Percentiles rank a stretch among this genome's conserved stretches.
phyloP scores from a whole-genome alignment of 2,329 filamentous ascomycete genomes.

The Fusarium goolgardi region DNA sequence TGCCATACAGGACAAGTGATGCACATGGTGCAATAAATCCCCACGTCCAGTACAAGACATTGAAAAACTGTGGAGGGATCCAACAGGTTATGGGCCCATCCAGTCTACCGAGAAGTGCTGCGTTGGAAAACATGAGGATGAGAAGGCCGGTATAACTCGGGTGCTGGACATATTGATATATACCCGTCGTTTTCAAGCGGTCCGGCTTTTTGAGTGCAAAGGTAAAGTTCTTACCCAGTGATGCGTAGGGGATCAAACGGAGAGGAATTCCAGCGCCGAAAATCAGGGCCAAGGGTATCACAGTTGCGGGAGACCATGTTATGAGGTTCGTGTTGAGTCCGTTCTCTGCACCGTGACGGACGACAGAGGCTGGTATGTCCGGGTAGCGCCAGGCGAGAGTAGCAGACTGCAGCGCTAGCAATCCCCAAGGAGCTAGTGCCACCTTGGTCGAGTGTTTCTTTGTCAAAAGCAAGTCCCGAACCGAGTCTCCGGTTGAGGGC shows the following conservation, averaged over 20 bases:
- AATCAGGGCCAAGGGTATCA: constrained; percentile 51
- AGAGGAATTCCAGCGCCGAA: constrained; percentile 49
- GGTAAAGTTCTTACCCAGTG: constrained; percentile 64
- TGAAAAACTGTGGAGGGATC: constrained; percentile 46
- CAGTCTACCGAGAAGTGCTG: constrained; percentile 51
- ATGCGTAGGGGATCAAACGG: constrained; percentile 54
- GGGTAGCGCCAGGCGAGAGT: constrained; percentile 37
- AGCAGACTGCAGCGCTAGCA: constrained; percentile 40
- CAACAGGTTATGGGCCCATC: constrained; percentile 57
- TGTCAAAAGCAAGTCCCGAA: constrained; percentile 46
- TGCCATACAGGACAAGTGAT: constrained; percentile 34
- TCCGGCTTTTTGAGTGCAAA: constrained; percentile 62
- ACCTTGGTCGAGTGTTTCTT: constrained; percentile 42
- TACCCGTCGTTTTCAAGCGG: constrained; percentile 57
- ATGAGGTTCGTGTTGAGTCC: constrained; percentile 48
- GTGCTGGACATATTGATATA: constrained; percentile 64
- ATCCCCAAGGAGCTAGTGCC: constrained; percentile 39
- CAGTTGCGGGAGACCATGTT: constrained; percentile 53
- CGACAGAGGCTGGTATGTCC: constrained; percentile 38
- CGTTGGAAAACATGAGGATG: constrained; percentile 50
- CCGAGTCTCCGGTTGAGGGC: constrained; percentile 36
- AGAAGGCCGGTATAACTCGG: constrained; percentile 62
- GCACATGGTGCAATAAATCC: constrained; percentile 6
- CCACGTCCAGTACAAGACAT: constrained; percentile 6
- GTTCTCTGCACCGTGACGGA: constrained; percentile 50